These are phyloP conservation scores for Fraxinus xanthoxyloides DNA, from an alignment of 305 asterid species.

Conservation along the genomic window DNA sequence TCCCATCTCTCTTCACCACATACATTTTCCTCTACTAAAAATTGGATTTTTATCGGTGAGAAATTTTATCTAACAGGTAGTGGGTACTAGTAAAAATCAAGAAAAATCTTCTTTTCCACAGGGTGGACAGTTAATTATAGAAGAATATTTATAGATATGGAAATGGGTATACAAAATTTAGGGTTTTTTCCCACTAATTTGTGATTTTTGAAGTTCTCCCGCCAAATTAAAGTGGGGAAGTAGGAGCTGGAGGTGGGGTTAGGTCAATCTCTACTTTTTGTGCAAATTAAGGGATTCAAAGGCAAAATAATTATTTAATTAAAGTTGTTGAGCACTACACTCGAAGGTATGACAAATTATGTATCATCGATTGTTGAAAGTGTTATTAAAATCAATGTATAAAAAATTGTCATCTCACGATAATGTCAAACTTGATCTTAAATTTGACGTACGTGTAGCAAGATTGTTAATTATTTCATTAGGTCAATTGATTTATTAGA, in stretches of 20 bases:
- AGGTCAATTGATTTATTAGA: too few species aligned
- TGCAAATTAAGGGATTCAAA: background rate
- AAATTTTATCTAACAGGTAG: conserved; percentile 52
- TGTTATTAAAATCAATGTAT: too few species aligned
- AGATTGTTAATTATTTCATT: too few species aligned
- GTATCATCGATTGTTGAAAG: too few species aligned
- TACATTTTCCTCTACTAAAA: conserved; percentile 40
- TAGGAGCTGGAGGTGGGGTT: conserved; percentile 13
- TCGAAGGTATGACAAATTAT: too few species aligned
- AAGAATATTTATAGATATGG: background rate
- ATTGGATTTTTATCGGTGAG: conserved; percentile 23
- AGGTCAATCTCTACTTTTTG: background rate
- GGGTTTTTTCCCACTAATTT: conserved; percentile 35
- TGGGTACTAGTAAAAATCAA: background rate
- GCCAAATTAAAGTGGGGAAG: conserved; percentile 39
- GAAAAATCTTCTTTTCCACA: background rate
- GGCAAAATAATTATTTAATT: too few species aligned
- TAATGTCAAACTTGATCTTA: too few species aligned
- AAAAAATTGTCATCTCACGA: too few species aligned
- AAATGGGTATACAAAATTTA: conserved; percentile 3
- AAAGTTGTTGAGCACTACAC: too few species aligned
- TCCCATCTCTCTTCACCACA: conserved; percentile 92
- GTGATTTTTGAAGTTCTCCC: conserved; percentile 46
- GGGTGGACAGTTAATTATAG: background rate
- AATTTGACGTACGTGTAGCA: too few species aligned